These are phyloP conservation scores for Scheffersomyces quercinus DNA, from an alignment of 1,139 yeast genomes.

Conservation along the genomic window DNA sequence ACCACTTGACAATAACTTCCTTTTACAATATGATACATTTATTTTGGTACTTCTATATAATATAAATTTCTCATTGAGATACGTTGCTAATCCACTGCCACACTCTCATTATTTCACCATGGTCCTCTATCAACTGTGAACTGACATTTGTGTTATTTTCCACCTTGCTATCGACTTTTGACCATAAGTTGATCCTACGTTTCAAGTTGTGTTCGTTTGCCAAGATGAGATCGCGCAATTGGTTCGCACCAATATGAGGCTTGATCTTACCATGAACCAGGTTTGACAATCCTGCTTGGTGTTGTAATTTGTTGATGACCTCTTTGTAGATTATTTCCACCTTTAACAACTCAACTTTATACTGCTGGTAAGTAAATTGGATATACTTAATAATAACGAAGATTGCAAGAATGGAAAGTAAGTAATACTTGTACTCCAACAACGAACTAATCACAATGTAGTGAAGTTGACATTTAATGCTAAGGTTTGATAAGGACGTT, in stretches of 20 bases:
- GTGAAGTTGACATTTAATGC: slow-evolving; percentile 60
- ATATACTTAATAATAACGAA: slow-evolving; percentile 20
- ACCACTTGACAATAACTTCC: too few relatives aligned
- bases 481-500: slow-evolving; percentile 66
- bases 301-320: slow-evolving; percentile 48
- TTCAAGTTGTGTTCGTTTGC: slow-evolving; percentile 43
- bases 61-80: slow-evolving; percentile 3
- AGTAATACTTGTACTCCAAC: slow-evolving; percentile 37
- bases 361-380: slow-evolving; percentile 35
- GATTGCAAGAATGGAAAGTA: slow-evolving; percentile 28
- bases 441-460: slow-evolving; percentile 54
- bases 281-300: slow-evolving; percentile 37
- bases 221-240: slow-evolving; percentile 71
- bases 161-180: slow-evolving; percentile 53
- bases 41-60: not conserved
- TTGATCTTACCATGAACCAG: slow-evolving; percentile 31
- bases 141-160: slow-evolving; percentile 69
- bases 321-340: slow-evolving; percentile 40
- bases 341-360: slow-evolving; percentile 29
- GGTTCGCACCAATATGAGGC: slow-evolving; percentile 70
- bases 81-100: slow-evolving; percentile 82
- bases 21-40: not conserved
- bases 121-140: slow-evolving; percentile 62
- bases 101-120: slow-evolving; percentile 84
- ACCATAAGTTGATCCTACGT: slow-evolving; percentile 61